Percentiles rank a stretch among this genome's conserved stretches.
These are phyloP conservation scores for Incumbomyces delicatus DNA, from an alignment of 2,329 filamentous ascomycete genomes.

Conservation along the genomic window DNA sequence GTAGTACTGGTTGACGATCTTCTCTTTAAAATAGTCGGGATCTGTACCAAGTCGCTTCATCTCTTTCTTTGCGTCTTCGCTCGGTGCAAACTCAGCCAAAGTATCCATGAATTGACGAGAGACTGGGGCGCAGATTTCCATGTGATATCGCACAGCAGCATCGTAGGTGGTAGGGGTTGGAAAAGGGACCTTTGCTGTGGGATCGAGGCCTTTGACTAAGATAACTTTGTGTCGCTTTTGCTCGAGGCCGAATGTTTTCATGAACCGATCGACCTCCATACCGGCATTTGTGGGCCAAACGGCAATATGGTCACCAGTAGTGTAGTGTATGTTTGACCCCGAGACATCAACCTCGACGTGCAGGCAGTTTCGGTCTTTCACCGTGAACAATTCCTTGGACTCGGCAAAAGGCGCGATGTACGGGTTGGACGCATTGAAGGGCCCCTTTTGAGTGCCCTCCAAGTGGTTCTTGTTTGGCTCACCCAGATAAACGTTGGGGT, in stretches of 20 bases:
- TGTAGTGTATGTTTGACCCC: slow-evolving; percentile 81
- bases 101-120: slow-evolving; percentile 90
- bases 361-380: slow-evolving; percentile 85
- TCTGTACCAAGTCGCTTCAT: slow-evolving; percentile 82
- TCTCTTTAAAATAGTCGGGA: slow-evolving; percentile 89
- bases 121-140: slow-evolving; percentile 90
- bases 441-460: slow-evolving; percentile 70
- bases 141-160: slow-evolving; percentile 83
- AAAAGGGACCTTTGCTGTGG: slow-evolving; percentile 95
- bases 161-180: slow-evolving; percentile 95
- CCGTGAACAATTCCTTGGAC: slow-evolving; percentile 81
- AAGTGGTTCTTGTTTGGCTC: slow-evolving; percentile 96
- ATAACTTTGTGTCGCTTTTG: slow-evolving; percentile 75
- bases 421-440: slow-evolving; percentile 93
- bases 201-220: slow-evolving; percentile 80
- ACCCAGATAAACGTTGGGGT: slow-evolving; percentile 78
- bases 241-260: slow-evolving; percentile 64
- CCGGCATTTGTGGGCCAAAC: slow-evolving; percentile 96
- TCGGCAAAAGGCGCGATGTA: slow-evolving; percentile 90
- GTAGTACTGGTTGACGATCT: slow-evolving; percentile 69
- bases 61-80: slow-evolving; percentile 73
- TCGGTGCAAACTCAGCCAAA: slow-evolving; percentile 79
- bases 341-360: slow-evolving; percentile 92
- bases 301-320: slow-evolving; percentile 94
- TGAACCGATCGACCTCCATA: slow-evolving; percentile 80